Base-by-base conservation (phyloP, 1,139 yeast genomes). In the Diutina ranongensis region DNA sequence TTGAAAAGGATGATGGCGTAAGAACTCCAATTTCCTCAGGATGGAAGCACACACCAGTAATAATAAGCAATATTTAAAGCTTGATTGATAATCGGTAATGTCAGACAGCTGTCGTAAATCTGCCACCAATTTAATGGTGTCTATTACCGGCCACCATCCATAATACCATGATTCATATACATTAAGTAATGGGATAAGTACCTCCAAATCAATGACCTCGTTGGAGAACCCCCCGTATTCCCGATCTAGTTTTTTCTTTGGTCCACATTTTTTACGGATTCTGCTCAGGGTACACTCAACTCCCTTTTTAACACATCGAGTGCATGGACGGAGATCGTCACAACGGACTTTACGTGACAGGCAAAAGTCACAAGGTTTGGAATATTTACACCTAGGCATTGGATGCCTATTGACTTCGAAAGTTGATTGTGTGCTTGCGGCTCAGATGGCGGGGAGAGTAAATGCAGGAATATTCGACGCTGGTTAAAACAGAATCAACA, bases 321-420 rank as follows among this genome's bases (percentile, higher is more conserved):
- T 38, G 44, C 59, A 55, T 18, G 47, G 46, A 27, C 42, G 42
- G 4, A 45, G 40, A 2, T 46, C 48, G 10, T 51, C 48, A 45
- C 59, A 55, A 2, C 57, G 52, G 19, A 55, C 50, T 28, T 55
- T 49, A n/a, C 57, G 46, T 13, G 52, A 45, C 21, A 55, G 54
- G 46, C 59, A 55, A 12, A 46, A 47, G 46, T 55, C 59, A 44
- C 59, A 55, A 9, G 59, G 59, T 16, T 55, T 48, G 28, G 54
- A 50, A 45, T 55, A 55, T 48, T 52, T 52, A 19, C 54, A 38
- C 19, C 42, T 31, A 18, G 42, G 42, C 42, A 38, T 38, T 7
- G n/a, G 19, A 8, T 4, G 20, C 36, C 36, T 32, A 32, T 15
- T 5, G 16, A 15, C 5, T 32, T 32, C 31, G 31, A 9, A 27